phyloP scores from a whole-genome alignment of 129 eudicot species.

The Flaveria linearis region DNA sequence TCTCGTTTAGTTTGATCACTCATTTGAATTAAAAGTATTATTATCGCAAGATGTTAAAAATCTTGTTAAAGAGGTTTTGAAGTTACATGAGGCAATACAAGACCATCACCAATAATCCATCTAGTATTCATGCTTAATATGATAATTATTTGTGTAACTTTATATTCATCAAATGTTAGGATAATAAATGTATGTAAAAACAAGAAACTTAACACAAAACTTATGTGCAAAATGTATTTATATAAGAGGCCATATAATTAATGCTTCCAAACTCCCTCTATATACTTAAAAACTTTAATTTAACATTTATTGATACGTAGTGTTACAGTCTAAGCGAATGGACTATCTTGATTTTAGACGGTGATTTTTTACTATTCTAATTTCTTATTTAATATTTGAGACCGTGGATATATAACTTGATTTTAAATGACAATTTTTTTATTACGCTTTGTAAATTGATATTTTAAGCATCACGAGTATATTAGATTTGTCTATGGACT shows the following conservation, averaged over 20 bases:
- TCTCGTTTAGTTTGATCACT: neutral
- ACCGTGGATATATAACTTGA: no score
- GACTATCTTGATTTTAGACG: no score
- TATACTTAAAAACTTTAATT: no score
- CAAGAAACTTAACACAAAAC: neutral
- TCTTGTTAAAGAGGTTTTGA: neutral
- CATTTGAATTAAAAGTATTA: neutral
- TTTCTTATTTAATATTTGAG: no score
- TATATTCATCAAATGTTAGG: neutral
- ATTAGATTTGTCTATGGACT: no score
- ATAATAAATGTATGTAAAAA: neutral
- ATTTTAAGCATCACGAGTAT: no score
- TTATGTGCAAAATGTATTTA: neutral
- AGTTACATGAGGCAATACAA: neutral
- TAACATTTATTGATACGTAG: no score
- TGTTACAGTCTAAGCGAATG: no score
- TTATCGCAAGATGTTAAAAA: conserved; percentile 4
- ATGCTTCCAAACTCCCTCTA: no score
- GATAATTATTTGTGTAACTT: neutral
- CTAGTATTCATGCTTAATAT: neutral
- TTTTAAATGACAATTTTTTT: no score
- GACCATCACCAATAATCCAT: neutral
- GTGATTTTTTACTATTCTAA: no score
- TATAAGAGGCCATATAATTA: neutral
- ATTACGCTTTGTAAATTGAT: no score